phyloP scores from a whole-genome alignment of 768 basidiomycete species.

The Pholiota molesta region DNA sequence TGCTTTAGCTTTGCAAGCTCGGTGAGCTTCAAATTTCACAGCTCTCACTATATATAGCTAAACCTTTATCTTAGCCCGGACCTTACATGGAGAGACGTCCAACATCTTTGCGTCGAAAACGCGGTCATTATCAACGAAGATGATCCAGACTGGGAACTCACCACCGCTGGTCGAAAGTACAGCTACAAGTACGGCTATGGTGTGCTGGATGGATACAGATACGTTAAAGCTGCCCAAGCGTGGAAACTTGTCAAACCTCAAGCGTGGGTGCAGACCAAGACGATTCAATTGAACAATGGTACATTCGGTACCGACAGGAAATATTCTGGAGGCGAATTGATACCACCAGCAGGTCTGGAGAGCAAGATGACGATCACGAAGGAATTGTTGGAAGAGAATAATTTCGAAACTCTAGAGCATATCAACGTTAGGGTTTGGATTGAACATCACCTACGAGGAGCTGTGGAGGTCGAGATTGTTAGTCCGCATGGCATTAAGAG shows the following conservation, averaged over 20 bases:
- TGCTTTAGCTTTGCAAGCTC: conserved; percentile 84
- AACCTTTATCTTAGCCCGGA: conserved; percentile 65
- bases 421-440: conserved; percentile 94
- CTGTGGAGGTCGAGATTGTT: conserved; percentile 87
- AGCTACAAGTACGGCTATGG: conserved; percentile 98
- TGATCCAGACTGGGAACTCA: conserved; percentile 94
- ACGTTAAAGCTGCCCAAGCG: conserved; percentile 76
- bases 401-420: conserved; percentile 90
- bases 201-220: conserved; percentile 78
- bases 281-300: conserved; percentile 67
- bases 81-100: conserved; percentile 95
- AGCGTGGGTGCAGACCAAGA: conserved; percentile 81
- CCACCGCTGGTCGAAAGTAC: conserved; percentile 62
- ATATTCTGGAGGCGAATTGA: conserved; percentile 67
- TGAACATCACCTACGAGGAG: conserved; percentile 81
- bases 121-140: conserved; percentile 80
- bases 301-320: conserved; percentile 54
- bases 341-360: conserved; percentile 63
- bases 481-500: conserved; percentile 89
- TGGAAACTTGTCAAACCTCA: conserved; percentile 95
- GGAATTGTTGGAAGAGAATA: conserved; percentile 67
- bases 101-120: conserved; percentile 82
- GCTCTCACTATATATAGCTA: conserved; percentile 3
- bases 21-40: conserved; percentile 47
- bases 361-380: conserved; percentile 69